A percentile compares a stretch with the other conserved stretches of the same genome.
phyloP scores from a whole-genome alignment of 2,329 filamentous ascomycete genomes.

The Cladorrhinum sp. region DNA sequence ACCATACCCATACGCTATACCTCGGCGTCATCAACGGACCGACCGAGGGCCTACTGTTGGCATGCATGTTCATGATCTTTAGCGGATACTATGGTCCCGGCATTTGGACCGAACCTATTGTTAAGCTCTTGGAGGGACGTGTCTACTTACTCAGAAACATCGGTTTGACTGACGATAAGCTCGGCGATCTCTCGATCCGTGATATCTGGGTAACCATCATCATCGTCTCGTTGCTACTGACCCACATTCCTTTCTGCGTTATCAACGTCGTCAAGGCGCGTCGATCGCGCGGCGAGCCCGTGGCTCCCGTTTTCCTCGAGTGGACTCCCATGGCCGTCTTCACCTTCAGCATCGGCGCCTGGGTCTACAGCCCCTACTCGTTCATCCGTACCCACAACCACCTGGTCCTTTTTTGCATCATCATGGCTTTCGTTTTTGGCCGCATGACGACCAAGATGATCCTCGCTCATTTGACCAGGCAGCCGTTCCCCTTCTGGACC shows the following conservation, averaged over 20 bases:
- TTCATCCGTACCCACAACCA: constrained; percentile 79
- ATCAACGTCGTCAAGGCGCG: constrained; percentile 80
- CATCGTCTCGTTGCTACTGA: constrained; percentile 60
- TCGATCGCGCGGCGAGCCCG: constrained; percentile 65
- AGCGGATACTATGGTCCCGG: constrained; percentile 85
- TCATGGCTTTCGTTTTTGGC: constrained; percentile 95
- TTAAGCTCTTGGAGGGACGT: constrained; percentile 60
- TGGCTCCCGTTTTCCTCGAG: constrained; percentile 83
- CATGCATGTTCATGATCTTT: constrained; percentile 78
- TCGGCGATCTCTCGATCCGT: constrained; percentile 72
- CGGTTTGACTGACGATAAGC: constrained; percentile 46
- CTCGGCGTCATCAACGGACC: constrained; percentile 96
- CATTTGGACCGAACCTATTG: constrained; percentile 78
- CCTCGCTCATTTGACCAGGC: constrained; percentile 85
- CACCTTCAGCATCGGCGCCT: constrained; percentile 69
- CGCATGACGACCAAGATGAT: constrained; percentile 99
- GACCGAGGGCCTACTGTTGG: constrained; percentile 90
- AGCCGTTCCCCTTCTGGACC: constrained; percentile 97
- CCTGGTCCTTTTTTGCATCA: constrained; percentile 86
- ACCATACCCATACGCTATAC: constrained; percentile 96
- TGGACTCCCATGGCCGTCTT: constrained; percentile 90
- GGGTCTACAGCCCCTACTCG: constrained; percentile 89
- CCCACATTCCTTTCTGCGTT: constrained; percentile 86
- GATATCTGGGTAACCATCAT: constrained; percentile 84
- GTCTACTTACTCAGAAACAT: constrained; percentile 30